A percentile compares a stretch with the other conserved stretches of the same genome.
Conservation (phyloP, 2,329 filamentous ascomycete species). For the Trichoderma cornu-damae region DNA sequence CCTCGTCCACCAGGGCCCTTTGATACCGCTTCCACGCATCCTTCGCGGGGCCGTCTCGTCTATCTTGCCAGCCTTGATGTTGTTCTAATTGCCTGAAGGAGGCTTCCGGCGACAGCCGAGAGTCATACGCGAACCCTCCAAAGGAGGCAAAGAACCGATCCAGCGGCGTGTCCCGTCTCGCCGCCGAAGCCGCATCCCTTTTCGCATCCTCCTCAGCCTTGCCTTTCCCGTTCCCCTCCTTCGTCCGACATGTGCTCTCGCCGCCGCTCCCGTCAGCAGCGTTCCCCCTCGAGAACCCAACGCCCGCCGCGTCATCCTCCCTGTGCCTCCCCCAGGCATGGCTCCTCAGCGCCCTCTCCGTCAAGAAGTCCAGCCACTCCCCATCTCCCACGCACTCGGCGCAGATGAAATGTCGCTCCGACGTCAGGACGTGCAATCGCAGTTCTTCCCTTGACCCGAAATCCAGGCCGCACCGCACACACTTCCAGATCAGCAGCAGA, state of each 20-base stretch:
- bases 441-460: not conserved
- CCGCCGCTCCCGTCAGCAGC: no score
- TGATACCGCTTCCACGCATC: not conserved
- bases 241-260: no score
- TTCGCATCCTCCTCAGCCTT: not conserved
- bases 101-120: not conserved
- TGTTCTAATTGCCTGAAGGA: not conserved
- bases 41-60: not conserved
- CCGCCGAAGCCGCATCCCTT: not conserved
- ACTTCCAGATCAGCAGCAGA: not conserved
- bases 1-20: not conserved
- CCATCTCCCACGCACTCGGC: not conserved
- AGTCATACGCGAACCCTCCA: not conserved
- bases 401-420: not conserved
- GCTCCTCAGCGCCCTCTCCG: not conserved
- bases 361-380: not conserved
- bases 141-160: constrained; percentile 8
- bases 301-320: no score
- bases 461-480: not conserved
- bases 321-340: not conserved
- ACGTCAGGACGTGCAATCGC: not conserved
- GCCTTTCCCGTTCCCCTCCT: no score
- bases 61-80: not conserved
- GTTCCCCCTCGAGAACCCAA: no score
- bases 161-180: not conserved